Evolutionary conservation across 2,329 filamentous ascomycete genomes (phyloP).

Genomic region (Colletotrichum limetticola): DNA sequence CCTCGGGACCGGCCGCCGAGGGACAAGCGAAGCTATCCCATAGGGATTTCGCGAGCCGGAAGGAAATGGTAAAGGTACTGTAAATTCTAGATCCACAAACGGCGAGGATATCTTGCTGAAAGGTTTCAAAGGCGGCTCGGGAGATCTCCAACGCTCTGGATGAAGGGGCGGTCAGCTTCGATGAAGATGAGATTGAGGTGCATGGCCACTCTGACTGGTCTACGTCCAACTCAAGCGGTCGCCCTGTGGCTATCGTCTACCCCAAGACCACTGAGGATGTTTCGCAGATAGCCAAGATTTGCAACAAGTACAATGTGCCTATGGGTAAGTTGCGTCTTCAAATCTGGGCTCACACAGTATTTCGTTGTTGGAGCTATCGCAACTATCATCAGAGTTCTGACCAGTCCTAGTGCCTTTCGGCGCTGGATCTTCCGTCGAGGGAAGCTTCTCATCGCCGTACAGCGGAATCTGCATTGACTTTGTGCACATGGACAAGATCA

Average conservation of each 20-base stretch:
- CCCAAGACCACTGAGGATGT: slow-evolving; percentile 74
- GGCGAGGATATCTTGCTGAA: background rate
- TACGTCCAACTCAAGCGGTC: slow-evolving; percentile 70
- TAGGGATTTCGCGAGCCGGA: slow-evolving; percentile 5
- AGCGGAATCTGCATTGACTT: slow-evolving; percentile 79
- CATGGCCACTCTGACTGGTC: slow-evolving; percentile 80
- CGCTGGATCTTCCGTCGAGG: slow-evolving; percentile 78
- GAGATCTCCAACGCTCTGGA: slow-evolving; percentile 52
- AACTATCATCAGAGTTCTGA: background rate
- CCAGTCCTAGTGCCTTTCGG: slow-evolving; percentile 67
- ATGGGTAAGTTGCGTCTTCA: slow-evolving; percentile 57
- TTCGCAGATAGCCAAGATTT: slow-evolving; percentile 69
- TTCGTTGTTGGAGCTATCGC: too few species aligned
- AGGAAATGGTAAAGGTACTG: slow-evolving; percentile 7
- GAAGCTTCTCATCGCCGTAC: slow-evolving; percentile 74
- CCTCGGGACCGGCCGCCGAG: background rate
- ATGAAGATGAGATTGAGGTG: slow-evolving; percentile 70
- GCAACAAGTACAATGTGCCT: slow-evolving; percentile 70
- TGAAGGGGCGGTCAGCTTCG: slow-evolving; percentile 69
- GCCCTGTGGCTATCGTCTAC: slow-evolving; percentile 74
- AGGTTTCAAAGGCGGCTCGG: slow-evolving; percentile 2
- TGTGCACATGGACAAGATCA: slow-evolving; percentile 71
- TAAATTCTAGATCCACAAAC: too few species aligned
- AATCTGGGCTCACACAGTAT: too few species aligned
- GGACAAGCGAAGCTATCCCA: background rate